phyloP scores from a whole-genome alignment of 495 filamentous ascomycete genomes.

The Aspergillus coremiiformis region DNA sequence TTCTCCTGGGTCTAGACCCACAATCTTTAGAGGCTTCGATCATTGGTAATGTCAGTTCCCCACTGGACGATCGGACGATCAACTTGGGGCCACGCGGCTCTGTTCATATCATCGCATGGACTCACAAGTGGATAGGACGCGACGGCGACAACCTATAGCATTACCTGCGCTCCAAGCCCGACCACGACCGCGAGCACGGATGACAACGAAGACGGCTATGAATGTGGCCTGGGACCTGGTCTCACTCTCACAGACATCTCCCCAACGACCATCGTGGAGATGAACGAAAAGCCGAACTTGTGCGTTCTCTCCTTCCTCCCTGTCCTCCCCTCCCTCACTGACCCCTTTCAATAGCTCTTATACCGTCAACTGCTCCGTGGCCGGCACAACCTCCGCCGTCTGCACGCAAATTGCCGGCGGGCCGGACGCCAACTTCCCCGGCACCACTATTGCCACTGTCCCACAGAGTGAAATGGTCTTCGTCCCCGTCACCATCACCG shows the following conservation, averaged over 20 bases:
- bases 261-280: slow-evolving; percentile 16
- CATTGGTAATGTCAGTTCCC: slow-evolving; percentile 24
- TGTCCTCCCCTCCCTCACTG: background rate
- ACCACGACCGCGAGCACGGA: background rate
- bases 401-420: slow-evolving; percentile 29
- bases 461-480: slow-evolving; percentile 10
- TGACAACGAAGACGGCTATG: slow-evolving; percentile 2
- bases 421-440: slow-evolving; percentile 20
- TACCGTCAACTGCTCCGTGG: slow-evolving; percentile 25
- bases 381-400: slow-evolving; percentile 27
- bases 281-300: slow-evolving; percentile 10
- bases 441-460: slow-evolving; percentile 15
- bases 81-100: background rate
- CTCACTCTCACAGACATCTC: slow-evolving; percentile 23
- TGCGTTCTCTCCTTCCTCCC: slow-evolving; percentile 3
- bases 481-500: slow-evolving; percentile 31
- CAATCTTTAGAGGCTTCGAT: slow-evolving; percentile 35
- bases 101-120: background rate
- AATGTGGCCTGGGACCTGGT: slow-evolving; percentile 30
- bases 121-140: slow-evolving; percentile 15
- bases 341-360: slow-evolving; percentile 16
- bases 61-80: background rate
- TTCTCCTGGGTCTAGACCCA: slow-evolving; percentile 27
- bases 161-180: slow-evolving; percentile 33
- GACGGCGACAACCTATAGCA: slow-evolving; percentile 32